A percentile compares a stretch with the other conserved stretches of the same genome.
phyloP scores from a whole-genome alignment of 805 yeast genomes.

The Candida ipomoeae region DNA sequence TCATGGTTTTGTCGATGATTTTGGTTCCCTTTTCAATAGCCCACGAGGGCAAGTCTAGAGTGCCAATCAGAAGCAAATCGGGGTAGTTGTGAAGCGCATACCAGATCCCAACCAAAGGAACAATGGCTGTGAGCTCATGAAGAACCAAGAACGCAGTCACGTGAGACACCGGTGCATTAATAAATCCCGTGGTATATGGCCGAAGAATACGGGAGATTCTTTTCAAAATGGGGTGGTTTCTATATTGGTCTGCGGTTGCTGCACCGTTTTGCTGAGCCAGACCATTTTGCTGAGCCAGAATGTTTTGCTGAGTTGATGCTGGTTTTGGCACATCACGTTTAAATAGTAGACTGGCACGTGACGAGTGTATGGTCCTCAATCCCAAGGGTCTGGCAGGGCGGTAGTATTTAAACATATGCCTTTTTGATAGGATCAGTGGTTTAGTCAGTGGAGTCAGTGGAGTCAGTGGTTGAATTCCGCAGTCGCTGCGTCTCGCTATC shows the following conservation, averaged over 20 bases:
- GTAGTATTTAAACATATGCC: neutral
- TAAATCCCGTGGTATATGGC: slow-evolving; percentile 47
- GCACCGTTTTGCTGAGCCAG: neutral
- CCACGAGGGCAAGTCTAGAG: slow-evolving; percentile 52
- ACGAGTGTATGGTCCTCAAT: neutral
- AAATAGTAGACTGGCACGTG: neutral
- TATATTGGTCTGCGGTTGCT: slow-evolving; percentile 5
- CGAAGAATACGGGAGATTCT: slow-evolving; percentile 48
- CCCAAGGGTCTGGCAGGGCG: neutral
- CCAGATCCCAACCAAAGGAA: slow-evolving; percentile 68
- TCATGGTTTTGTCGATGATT: slow-evolving; percentile 51
- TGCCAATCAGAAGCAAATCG: slow-evolving; percentile 42
- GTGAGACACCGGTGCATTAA: slow-evolving; percentile 56
- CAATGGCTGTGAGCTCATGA: slow-evolving; percentile 73
- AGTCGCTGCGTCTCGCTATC: neutral
- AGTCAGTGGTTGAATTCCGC: neutral
- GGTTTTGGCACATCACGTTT: neutral
- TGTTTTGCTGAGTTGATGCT: neutral
- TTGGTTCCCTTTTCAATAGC: slow-evolving; percentile 56
- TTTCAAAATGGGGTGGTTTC: slow-evolving; percentile 27
- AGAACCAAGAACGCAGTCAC: slow-evolving; percentile 60
- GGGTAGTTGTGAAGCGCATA: slow-evolving; percentile 53
- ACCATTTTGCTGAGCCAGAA: neutral
- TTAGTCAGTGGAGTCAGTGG: too few relatives aligned
- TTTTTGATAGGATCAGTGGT: neutral